Percentiles rank a stretch among this genome's conserved stretches.
These are phyloP conservation scores for Spathaspora gorwiae DNA, from an alignment of 805 yeast species.

Conservation along the genomic window DNA sequence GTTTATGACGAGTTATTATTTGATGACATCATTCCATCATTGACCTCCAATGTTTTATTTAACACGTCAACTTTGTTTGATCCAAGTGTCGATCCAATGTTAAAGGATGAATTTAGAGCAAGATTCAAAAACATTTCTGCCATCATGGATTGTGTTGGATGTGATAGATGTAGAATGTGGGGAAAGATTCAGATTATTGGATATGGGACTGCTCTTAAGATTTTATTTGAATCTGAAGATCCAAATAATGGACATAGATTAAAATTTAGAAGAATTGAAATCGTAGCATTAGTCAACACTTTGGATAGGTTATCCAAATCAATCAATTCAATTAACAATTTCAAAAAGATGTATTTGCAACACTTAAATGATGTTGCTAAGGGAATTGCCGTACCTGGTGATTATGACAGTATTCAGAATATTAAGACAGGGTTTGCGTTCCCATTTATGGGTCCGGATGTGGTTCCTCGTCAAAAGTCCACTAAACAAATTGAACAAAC, in stretches of 20 bases:
- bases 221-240: slow-evolving; percentile 70
- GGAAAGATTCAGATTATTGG: slow-evolving; percentile 97
- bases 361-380: slow-evolving; percentile 38
- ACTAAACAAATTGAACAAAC: slow-evolving; percentile 1
- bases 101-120: slow-evolving; percentile 81
- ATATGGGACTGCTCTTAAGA: slow-evolving; percentile 92
- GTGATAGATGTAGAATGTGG: slow-evolving; percentile 97
- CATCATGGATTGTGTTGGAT: slow-evolving; percentile 97
- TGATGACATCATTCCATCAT: slow-evolving; percentile 36
- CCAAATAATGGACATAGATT: slow-evolving; percentile 51
- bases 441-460: slow-evolving; percentile 23
- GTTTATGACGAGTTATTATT: slow-evolving; percentile 19
- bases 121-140: slow-evolving; percentile 87
- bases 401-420: slow-evolving; percentile 27
- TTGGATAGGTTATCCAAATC: slow-evolving; percentile 89
- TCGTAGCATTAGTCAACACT: slow-evolving; percentile 87
- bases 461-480: background rate
- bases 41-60: slow-evolving; percentile 37
- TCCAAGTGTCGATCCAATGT: slow-evolving; percentile 40
- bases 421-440: slow-evolving; percentile 29
- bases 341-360: slow-evolving; percentile 50
- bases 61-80: slow-evolving; percentile 45
- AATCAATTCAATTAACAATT: slow-evolving; percentile 66
- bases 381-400: slow-evolving; percentile 38
- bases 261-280: slow-evolving; percentile 69